Percentiles rank a stretch among this genome's conserved stretches.
phyloP scores from a whole-genome alignment of 2,329 filamentous ascomycete species.

The Grosmannia serpens region DNA sequence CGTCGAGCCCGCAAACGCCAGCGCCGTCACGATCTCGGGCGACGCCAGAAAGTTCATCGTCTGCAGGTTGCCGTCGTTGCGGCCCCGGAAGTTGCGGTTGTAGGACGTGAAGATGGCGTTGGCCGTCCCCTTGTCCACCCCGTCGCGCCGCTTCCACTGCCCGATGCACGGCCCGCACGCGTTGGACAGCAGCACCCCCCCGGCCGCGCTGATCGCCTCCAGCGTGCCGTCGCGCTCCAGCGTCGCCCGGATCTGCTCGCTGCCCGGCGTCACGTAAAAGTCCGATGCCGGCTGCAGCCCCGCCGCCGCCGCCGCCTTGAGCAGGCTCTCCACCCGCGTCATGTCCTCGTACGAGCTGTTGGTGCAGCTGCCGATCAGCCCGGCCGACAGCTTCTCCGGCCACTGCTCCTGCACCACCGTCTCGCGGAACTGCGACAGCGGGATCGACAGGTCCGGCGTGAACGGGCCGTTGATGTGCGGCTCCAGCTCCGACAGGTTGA shows the following conservation, averaged over 20 bases:
- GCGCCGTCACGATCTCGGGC: slow-evolving; percentile 90
- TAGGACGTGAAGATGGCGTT: slow-evolving; percentile 97
- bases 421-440: slow-evolving; percentile 79
- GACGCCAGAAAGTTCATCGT: slow-evolving; percentile 99
- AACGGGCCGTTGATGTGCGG: slow-evolving; percentile 96
- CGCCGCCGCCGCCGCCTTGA: slow-evolving; percentile 82
- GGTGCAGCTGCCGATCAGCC: slow-evolving; percentile 94
- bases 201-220: slow-evolving; percentile 72
- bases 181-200: slow-evolving; percentile 84
- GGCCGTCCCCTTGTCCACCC: slow-evolving; percentile 66
- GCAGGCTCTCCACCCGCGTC: slow-evolving; percentile 85
- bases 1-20: slow-evolving; percentile 84
- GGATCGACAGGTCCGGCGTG: slow-evolving; percentile 89
- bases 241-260: slow-evolving; percentile 92
- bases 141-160: slow-evolving; percentile 89
- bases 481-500: slow-evolving; percentile 81
- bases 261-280: slow-evolving; percentile 94
- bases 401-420: slow-evolving; percentile 75
- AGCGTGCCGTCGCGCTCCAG: slow-evolving; percentile 82
- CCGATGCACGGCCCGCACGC: slow-evolving; percentile 91
- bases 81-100: slow-evolving; percentile 95
- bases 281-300: slow-evolving; percentile 80
- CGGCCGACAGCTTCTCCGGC: slow-evolving; percentile 84
- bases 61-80: slow-evolving; percentile 90
- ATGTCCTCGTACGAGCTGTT: slow-evolving; percentile 99